Base-by-base conservation (phyloP, 305 asterid genomes). In the Fraxinus floribunda region DNA sequence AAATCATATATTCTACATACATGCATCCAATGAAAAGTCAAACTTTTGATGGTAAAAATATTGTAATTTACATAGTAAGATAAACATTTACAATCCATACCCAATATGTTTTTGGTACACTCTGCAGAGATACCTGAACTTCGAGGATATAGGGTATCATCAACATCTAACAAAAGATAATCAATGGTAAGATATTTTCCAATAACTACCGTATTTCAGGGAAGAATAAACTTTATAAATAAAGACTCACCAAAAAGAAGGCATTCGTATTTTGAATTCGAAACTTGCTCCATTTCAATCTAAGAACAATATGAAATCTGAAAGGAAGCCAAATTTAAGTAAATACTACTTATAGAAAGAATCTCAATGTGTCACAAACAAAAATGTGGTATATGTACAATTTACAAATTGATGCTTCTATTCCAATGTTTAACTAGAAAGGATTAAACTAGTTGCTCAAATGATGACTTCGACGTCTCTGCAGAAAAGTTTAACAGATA, bases 81-180 rank as follows among this genome's bases (percentile, higher is more conserved):
- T 0, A 5, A 24, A 64, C 8, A 24, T 30, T 44, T 16, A 79
- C 32, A 11, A 35, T 10, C 11, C 1, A 84, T 86, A 95, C 99
- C 99, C 80, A 80, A 87, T 22, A 94, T 95, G 87, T 94, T 95
- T 82, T 90, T 90, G 62, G 98, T 93, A 87, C 94, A 89, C 83
- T 95, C 86, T 0, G 88, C 81, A 4, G 99, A 92, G 78, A 93
- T 18, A 80, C 99, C 98, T 34, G 97, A 94, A 89, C 94, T 91
- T 73, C 87, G 74, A 78, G 99, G 95, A 89, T 95, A 94, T 77
- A 95, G 91, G 64, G 99, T 93, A 81, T 95, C 97, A 84, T 95
- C 99, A 77, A 95, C 97, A 90, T 95, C 99, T 95, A 88, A 85
- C 84, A 87, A 77, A 29, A 46, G 71, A 64, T 22, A 39, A 80